These are phyloP conservation scores for Paxillus involutus DNA, from an alignment of 768 basidiomycete genomes.

Conservation along the genomic window DNA sequence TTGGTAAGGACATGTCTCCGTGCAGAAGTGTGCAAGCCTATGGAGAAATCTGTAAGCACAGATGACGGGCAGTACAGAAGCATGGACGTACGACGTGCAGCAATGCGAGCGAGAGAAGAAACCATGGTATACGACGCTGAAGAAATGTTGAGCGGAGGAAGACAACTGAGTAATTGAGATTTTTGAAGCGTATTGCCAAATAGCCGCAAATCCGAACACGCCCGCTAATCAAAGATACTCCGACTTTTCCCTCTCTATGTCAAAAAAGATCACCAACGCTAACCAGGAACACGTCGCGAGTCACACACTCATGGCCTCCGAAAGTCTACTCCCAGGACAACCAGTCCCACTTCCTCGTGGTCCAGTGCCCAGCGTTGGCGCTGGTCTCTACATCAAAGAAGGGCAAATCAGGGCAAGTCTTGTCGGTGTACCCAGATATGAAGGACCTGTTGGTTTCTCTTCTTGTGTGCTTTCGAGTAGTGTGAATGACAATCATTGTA, in stretches of 20 bases:
- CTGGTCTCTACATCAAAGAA: conserved; percentile 66
- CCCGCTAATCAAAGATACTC: conserved; percentile 9
- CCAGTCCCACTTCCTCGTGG: conserved; percentile 59
- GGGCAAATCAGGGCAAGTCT: conserved; percentile 68
- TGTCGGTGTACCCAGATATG: conserved; percentile 57
- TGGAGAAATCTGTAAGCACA: conserved; percentile 1
- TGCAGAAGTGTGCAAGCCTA: conserved; percentile 84
- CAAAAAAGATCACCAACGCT: not conserved
- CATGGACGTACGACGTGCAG: conserved; percentile 58
- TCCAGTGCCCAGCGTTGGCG: conserved; percentile 57
- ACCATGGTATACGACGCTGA: conserved; percentile 46
- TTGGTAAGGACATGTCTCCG: conserved; percentile 77
- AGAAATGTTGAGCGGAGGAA: conserved; percentile 22
- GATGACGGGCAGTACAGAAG: not conserved
- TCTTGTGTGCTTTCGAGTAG: conserved; percentile 16
- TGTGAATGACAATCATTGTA: conserved; percentile 15
- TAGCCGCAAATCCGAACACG: conserved; percentile 25
- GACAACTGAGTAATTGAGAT: conserved; percentile 24
- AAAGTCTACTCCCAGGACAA: conserved; percentile 72
- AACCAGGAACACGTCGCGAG: no score
- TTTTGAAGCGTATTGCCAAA: conserved; percentile 36
- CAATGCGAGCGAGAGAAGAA: conserved; percentile 60
- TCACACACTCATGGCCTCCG: conserved; percentile 27
- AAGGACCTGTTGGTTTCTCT: conserved; percentile 64
- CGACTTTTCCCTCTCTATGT: conserved; percentile 15